phyloP scores from a whole-genome alignment of 345 rosid genomes.

The Linum tenue region DNA sequence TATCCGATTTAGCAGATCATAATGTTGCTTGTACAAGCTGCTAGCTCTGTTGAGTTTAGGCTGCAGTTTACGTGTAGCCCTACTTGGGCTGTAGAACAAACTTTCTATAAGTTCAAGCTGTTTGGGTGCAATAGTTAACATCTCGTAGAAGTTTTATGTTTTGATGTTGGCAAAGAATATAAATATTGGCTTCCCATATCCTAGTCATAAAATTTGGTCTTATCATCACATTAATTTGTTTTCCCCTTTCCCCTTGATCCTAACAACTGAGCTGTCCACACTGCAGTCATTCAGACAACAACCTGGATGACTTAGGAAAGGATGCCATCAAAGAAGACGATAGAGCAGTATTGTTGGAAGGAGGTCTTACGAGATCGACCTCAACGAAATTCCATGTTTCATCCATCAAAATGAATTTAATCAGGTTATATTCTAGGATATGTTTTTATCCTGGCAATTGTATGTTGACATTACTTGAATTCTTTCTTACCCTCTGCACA shows the following conservation, averaged over 20 bases:
- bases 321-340: slow-evolving; percentile 68
- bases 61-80: background rate
- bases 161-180: background rate
- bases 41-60: background rate
- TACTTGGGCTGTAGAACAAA: background rate
- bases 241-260: slow-evolving; percentile 4
- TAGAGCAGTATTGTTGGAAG: slow-evolving; percentile 74
- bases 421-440: slow-evolving; percentile 38
- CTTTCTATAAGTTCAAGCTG: background rate
- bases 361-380: slow-evolving; percentile 73
- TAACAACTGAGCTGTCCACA: slow-evolving; percentile 12
- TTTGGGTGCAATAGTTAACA: background rate
- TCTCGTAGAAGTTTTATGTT: background rate
- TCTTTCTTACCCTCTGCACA: slow-evolving; percentile 15
- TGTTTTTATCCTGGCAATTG: slow-evolving; percentile 6
- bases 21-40: background rate
- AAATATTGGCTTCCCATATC: background rate
- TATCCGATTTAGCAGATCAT: background rate
- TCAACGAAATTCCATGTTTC: slow-evolving; percentile 58
- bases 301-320: slow-evolving; percentile 68
- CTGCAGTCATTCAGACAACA: slow-evolving; percentile 87
- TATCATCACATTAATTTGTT: background rate
- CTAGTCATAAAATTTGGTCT: background rate
- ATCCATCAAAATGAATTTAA: slow-evolving; percentile 57
- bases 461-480: slow-evolving; percentile 3